Evolutionary conservation across 257 asterid species (phyloP).

Genomic region (Solanum sejunctum): DNA sequence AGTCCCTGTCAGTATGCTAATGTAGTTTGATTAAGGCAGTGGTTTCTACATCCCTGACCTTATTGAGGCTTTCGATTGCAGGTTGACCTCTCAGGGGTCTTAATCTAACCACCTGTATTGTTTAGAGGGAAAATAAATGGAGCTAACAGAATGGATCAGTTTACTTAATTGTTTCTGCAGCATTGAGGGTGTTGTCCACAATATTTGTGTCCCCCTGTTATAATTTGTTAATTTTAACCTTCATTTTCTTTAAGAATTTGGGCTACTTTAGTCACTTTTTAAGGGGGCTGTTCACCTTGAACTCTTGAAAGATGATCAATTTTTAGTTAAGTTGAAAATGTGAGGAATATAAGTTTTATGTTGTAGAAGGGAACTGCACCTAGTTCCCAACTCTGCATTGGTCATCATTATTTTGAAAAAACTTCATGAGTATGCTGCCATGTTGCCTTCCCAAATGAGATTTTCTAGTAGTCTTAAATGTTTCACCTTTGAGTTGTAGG

Average conservation of each 20-base stretch:
- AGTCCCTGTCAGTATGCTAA: neutral
- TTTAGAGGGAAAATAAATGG: neutral
- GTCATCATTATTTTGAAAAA: neutral
- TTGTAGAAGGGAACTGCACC: neutral
- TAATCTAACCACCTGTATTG: neutral
- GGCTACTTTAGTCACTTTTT: neutral
- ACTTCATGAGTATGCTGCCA: neutral
- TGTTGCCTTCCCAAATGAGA: neutral
- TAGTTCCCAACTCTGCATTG: neutral
- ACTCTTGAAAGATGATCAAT: neutral
- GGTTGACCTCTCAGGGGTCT: neutral
- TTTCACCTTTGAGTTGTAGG: constrained; percentile 26
- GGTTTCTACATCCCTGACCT: neutral
- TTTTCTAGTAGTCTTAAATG: neutral
- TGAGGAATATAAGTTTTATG: neutral
- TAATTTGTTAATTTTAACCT: neutral
- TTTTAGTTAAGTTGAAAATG: neutral
- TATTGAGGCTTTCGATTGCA: neutral
- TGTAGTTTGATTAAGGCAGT: neutral
- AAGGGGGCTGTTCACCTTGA: neutral
- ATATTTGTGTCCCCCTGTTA: neutral
- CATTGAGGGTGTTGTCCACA: neutral
- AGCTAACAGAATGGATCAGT: neutral
- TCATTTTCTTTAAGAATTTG: neutral
- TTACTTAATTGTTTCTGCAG: neutral